Evolutionary conservation across 192 early-diverging fungal genomes (phyloP).

Genomic region (Backusella westeae): DNA sequence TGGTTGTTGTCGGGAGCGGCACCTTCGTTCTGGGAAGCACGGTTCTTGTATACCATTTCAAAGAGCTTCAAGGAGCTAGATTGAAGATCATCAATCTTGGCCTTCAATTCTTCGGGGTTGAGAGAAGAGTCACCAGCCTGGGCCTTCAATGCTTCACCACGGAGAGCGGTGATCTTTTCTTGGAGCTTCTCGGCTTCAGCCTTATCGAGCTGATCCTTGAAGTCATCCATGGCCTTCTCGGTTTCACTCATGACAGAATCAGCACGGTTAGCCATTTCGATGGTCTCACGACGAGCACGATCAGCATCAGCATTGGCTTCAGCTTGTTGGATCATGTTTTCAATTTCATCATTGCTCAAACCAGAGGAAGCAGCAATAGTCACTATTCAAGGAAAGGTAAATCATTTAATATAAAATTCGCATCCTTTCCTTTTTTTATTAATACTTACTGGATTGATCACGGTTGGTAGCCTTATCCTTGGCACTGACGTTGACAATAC

Average conservation of each 20-base stretch:
- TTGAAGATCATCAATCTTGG: slow-evolving; percentile 83
- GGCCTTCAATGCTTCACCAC: slow-evolving; percentile 73
- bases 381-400: slow-evolving; percentile 37
- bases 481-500: slow-evolving; percentile 95
- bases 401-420: background rate
- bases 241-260: slow-evolving; percentile 90
- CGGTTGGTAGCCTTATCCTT: slow-evolving; percentile 92
- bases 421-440: background rate
- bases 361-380: slow-evolving; percentile 91
- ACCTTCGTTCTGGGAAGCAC: slow-evolving; percentile 16
- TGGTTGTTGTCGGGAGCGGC: background rate
- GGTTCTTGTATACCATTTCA: slow-evolving; percentile 95
- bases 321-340: slow-evolving; percentile 89
- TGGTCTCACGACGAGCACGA: slow-evolving; percentile 87
- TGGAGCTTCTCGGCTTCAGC: slow-evolving; percentile 89
- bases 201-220: slow-evolving; percentile 93
- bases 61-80: slow-evolving; percentile 92
- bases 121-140: slow-evolving; percentile 61
- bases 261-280: slow-evolving; percentile 88
- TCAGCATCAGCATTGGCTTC: slow-evolving; percentile 91
- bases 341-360: slow-evolving; percentile 88
- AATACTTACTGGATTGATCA: slow-evolving; percentile 69
- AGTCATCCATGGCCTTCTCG: slow-evolving; percentile 94
- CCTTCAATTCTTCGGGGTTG: slow-evolving; percentile 88
- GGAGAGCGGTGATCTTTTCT: slow-evolving; percentile 76